Evolutionary conservation across 768 basidiomycete species (phyloP), one percentile per base, ranked within the genome.

Genomic region (Lactarius evosmus): DNA sequence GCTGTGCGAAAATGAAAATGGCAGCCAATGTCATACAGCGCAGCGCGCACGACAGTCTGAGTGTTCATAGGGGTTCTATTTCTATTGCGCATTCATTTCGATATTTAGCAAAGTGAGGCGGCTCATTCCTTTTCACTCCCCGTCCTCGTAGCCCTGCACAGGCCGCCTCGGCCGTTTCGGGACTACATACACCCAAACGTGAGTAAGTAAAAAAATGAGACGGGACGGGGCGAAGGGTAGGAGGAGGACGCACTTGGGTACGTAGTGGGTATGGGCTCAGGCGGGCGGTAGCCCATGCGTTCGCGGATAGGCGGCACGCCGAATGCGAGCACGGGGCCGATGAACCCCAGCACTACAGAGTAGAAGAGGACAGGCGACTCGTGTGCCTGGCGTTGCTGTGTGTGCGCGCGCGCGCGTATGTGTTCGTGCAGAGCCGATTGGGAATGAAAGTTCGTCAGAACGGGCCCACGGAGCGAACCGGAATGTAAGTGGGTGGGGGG

Each of bases 291-390:
- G 22, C 93, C 93, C 70, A 90, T 75, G n/a, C 78, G 77, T 70
- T 83, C 79, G 61, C 91, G 88, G 67, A 95, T 81, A 22, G 92
- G 89, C n/a, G 93, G 93, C 19, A 95, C 81, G 46, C 79, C 77
- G 49, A 91, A 68, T 49, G 87, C 87, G 75, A 93, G 77, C 29
- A 87, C 77, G 12, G 93, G 93, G 2, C 93, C 93, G 69, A 86
- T 80, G 61, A 78, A 70, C 58, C 93, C 93, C 61, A 96, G 77
- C 54, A 86, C 75, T 72, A 86, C 80, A 12, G 93, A 93, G 77
- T 87, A 96, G 80, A 95, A 95, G 74, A 95, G 84, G 74, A 93
- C 90, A 32, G 93, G 93, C 70, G 83, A 85, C 76, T 96, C 93
- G 76, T 96, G 93, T 40, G 93, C 92, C 69, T 88, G 85, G 53